Evolutionary conservation across 2,329 filamentous ascomycete genomes (phyloP), one percentile per base, ranked within the genome.

Genomic region (Cadophora luteo-olivacea): DNA sequence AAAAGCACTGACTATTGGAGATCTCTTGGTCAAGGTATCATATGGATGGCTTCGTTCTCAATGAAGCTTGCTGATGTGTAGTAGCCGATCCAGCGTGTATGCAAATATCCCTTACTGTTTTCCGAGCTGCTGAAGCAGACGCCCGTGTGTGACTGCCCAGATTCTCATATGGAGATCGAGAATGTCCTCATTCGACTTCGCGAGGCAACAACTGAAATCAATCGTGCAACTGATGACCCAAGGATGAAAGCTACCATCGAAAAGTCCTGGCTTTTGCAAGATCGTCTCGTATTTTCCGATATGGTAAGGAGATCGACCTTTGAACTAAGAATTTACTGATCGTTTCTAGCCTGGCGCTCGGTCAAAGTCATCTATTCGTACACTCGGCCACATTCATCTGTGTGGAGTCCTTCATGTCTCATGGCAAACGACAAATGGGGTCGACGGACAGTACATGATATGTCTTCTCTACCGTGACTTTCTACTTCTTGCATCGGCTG

Each of bases 1-100:
- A 75, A 97, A 93, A 76, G 91, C 93, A 2, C 82, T 97, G 72
- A 94, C 92, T 1, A 87, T 97, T 72, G 88, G 90, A 61, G 96
- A 98, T 80, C 84, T 98, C 5, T 84, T 98, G 66, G 94, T 97
- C 73, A 98, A 98, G 87, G 94, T 93, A 61, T 62, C 25, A 8
- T 49, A 32, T 57, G 2, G 12, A 55, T 4, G 0, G 1, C 14
- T 49, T 16, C 6, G 25, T 60, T 38, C 57, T 45, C 22, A 4
- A 41, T 16, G 32, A 36, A n/a, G 2, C 52, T 25, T 52, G 70
- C 70, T 45, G 32, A 73, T 66, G 64, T 41, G 19, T 16, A 49
- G 49, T 22, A 97, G 92, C 96, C 95, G 0, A 94, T 97, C 24
- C 95, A 99, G 80, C 87, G 95, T 66, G 87, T 97, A 25, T 97